Conservation (phyloP, 2,329 filamentous ascomycete species). For the Didymella pomorum region DNA sequence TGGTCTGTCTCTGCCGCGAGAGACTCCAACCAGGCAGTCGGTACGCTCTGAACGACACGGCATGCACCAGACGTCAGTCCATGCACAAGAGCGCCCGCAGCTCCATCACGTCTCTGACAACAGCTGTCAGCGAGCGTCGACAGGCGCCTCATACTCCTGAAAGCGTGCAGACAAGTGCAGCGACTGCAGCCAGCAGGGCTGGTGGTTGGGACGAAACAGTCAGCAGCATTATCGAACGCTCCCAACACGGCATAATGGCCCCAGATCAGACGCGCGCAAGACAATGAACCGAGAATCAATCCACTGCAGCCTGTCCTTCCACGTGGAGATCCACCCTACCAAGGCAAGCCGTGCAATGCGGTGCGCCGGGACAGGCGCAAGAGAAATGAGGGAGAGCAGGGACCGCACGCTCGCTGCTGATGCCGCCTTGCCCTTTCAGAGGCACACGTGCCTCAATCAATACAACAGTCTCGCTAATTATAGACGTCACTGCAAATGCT, state of each 20-base stretch:
- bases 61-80: constrained; percentile 22
- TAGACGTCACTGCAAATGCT: constrained; percentile 33
- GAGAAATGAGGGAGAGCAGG: constrained; percentile 32
- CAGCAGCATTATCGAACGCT: constrained; percentile 18
- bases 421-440: constrained; percentile 37
- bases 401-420: constrained; percentile 33
- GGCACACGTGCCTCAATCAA: constrained; percentile 48
- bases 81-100: constrained; percentile 25
- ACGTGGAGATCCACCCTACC: constrained; percentile 47
- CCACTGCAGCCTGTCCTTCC: constrained; percentile 31
- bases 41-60: constrained; percentile 33
- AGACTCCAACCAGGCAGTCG: constrained; percentile 40
- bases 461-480: constrained; percentile 43
- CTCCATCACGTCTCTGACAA: constrained; percentile 22
- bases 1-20: constrained; percentile 28
- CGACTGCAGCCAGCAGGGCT: constrained; percentile 14
- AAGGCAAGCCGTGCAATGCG: constrained; percentile 29
- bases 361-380: constrained; percentile 34
- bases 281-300: constrained; percentile 21
- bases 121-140: constrained; percentile 37
- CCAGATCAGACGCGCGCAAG: constrained; percentile 35
- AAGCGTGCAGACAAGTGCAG: neutral
- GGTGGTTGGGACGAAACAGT: constrained; percentile 19
- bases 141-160: constrained; percentile 39
- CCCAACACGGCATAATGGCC: constrained; percentile 14